Conservation (phyloP, 208 protist species). For the Entamoeba invadens region DNA sequence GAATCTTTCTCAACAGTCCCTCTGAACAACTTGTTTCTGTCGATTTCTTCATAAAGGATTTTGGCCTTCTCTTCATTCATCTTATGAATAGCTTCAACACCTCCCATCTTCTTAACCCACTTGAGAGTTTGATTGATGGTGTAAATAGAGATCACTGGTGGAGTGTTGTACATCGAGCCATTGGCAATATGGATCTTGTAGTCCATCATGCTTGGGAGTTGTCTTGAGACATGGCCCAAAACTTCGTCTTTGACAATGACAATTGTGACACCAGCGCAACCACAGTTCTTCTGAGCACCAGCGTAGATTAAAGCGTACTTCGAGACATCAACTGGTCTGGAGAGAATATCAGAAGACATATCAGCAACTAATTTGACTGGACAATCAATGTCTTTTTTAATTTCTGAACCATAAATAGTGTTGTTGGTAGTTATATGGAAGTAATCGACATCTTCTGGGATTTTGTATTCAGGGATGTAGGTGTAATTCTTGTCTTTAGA, state of each 20-base stretch:
- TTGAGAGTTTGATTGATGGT: slow-evolving; percentile 50
- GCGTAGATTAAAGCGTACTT: slow-evolving; percentile 55
- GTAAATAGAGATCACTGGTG: slow-evolving; percentile 50
- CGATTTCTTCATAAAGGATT: slow-evolving; percentile 47
- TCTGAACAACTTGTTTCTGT: slow-evolving; percentile 42
- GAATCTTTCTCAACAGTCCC: slow-evolving; percentile 14
- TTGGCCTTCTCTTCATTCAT: slow-evolving; percentile 31
- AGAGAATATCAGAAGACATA: slow-evolving; percentile 59
- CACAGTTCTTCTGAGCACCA: slow-evolving; percentile 62
- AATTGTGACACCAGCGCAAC: slow-evolving; percentile 48
- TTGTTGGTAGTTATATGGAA: slow-evolving; percentile 60
- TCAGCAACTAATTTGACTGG: slow-evolving; percentile 50
- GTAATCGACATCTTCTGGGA: slow-evolving; percentile 39
- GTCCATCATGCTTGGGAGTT: slow-evolving; percentile 28
- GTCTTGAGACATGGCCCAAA: slow-evolving; percentile 17
- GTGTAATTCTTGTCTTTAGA: slow-evolving; percentile 9
- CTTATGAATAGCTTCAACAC: slow-evolving; percentile 34
- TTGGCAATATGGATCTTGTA: slow-evolving; percentile 29
- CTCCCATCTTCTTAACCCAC: slow-evolving; percentile 43
- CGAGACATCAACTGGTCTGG: slow-evolving; percentile 42
- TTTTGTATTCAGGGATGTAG: slow-evolving; percentile 22
- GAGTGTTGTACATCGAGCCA: slow-evolving; percentile 51
- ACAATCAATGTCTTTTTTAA: slow-evolving; percentile 21
- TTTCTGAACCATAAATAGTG: slow-evolving; percentile 51
- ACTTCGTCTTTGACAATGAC: slow-evolving; percentile 47